Conservation (phyloP, 257 asterid species). For the Salvia rosmarinus region DNA sequence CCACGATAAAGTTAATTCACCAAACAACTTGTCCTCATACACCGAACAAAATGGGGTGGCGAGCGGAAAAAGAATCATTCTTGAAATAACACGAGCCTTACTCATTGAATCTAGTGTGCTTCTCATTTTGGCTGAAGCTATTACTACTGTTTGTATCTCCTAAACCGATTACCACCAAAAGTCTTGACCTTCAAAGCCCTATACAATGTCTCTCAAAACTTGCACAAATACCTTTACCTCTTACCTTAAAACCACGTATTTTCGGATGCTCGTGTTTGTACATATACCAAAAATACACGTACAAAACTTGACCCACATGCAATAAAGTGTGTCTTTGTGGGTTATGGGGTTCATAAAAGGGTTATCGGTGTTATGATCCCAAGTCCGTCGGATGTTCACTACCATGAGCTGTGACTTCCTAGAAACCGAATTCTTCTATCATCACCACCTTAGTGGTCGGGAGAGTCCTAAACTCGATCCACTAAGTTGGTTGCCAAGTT, state of each 20-base stretch:
- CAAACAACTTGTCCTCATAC: too few relatives aligned
- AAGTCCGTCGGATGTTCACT: not conserved
- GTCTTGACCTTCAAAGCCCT: not conserved
- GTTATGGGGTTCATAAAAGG: not conserved
- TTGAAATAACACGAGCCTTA: too few relatives aligned
- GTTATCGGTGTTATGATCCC: not conserved
- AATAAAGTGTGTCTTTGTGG: not conserved
- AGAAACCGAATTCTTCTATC: too few relatives aligned
- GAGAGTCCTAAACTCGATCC: not conserved
- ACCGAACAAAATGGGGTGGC: too few relatives aligned
- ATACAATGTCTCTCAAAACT: not conserved
- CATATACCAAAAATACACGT: not conserved
- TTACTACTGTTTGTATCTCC: not conserved
- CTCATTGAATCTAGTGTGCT: too few relatives aligned
- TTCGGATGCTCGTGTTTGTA: not conserved
- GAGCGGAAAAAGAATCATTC: too few relatives aligned
- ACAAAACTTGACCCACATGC: not conserved
- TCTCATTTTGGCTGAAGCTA: not conserved
- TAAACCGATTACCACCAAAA: not conserved
- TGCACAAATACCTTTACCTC: not conserved
- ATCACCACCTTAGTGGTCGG: too few relatives aligned
- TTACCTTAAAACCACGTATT: not conserved
- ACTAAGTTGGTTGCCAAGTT: too few relatives aligned
- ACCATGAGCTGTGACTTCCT: too few relatives aligned
- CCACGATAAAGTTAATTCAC: too few relatives aligned